Percentiles rank a stretch among this genome's conserved stretches.
Evolutionary conservation across 2,329 filamentous ascomycete genomes (phyloP).

Genomic region (Verticillium zaregamsianum): DNA sequence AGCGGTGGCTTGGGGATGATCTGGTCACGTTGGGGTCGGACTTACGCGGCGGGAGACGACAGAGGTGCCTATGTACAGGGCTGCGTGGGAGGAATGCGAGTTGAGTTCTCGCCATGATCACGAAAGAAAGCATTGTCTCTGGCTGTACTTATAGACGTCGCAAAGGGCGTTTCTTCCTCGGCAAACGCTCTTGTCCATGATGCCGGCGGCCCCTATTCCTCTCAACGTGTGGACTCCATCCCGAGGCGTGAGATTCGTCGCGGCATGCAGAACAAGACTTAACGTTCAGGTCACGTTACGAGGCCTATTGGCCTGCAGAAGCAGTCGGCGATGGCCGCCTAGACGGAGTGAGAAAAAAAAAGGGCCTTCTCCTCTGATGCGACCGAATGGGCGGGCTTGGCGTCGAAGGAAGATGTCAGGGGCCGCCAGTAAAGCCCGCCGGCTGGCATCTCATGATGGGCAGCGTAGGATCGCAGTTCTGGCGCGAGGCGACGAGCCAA

Average conservation of each 20-base stretch:
- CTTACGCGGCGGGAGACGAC: not conserved
- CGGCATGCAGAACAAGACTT: not conserved
- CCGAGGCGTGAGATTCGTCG: not conserved
- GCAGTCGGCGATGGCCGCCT: not conserved
- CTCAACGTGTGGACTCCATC: not conserved
- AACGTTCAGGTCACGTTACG: not conserved
- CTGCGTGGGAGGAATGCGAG: not conserved
- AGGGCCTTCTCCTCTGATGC: not conserved
- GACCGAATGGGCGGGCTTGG: not conserved
- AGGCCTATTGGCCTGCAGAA: not conserved
- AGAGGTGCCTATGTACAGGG: not conserved
- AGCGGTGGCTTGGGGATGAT: not conserved
- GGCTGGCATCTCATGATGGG: not conserved
- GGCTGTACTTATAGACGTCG: not conserved
- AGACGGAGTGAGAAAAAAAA: not conserved
- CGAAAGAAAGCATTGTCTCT: not conserved
- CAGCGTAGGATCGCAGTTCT: not conserved
- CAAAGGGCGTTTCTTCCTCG: not conserved
- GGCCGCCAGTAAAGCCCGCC: not conserved
- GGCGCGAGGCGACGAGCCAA: not conserved
- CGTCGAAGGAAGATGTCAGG: not conserved
- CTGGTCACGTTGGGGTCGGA: not conserved
- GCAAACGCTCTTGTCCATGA: not conserved
- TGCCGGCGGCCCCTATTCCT: not conserved
- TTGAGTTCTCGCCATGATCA: not conserved